Evolutionary conservation across 345 rosid genomes (phyloP).

Genomic region (Camelina laxa): DNA sequence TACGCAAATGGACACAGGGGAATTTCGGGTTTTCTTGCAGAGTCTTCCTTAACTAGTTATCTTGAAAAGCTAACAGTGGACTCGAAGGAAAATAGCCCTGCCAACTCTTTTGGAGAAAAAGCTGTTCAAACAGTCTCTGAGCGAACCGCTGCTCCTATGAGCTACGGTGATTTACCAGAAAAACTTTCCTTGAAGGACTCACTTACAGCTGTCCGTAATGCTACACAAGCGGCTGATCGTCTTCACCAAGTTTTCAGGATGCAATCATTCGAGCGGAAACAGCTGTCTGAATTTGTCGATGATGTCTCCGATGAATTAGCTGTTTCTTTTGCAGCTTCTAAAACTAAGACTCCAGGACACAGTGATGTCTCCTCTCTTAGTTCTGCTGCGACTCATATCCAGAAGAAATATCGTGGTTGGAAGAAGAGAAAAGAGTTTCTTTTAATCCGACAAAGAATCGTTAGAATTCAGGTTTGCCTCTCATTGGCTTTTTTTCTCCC

Average conservation of each 20-base stretch:
- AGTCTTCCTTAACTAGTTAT: conserved; percentile 75
- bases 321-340: conserved; percentile 58
- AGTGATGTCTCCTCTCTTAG: conserved; percentile 52
- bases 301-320: conserved; percentile 62
- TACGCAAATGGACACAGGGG: conserved; percentile 89
- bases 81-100: conserved; percentile 50
- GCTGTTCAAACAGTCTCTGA: conserved; percentile 72
- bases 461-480: conserved; percentile 78
- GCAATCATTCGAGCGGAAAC: conserved; percentile 84
- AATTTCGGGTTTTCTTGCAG: conserved; percentile 91
- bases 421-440: conserved; percentile 86
- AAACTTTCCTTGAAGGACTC: conserved; percentile 79
- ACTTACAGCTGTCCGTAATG: conserved; percentile 83
- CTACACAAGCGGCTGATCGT: conserved; percentile 92
- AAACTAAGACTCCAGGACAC: conserved; percentile 49
- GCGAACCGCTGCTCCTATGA: conserved; percentile 63
- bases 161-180: conserved; percentile 59
- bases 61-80: conserved; percentile 67
- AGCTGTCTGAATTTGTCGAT: conserved; percentile 49
- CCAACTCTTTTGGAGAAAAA: conserved; percentile 46
- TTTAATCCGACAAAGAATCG: conserved; percentile 77
- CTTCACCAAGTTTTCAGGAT: conserved; percentile 82
- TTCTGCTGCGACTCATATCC: conserved; percentile 83
- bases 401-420: conserved; percentile 92
- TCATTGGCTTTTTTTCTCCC: conserved; percentile 2